phyloP scores from a whole-genome alignment of 495 filamentous ascomycete genomes.

The Peziza echinospora region DNA sequence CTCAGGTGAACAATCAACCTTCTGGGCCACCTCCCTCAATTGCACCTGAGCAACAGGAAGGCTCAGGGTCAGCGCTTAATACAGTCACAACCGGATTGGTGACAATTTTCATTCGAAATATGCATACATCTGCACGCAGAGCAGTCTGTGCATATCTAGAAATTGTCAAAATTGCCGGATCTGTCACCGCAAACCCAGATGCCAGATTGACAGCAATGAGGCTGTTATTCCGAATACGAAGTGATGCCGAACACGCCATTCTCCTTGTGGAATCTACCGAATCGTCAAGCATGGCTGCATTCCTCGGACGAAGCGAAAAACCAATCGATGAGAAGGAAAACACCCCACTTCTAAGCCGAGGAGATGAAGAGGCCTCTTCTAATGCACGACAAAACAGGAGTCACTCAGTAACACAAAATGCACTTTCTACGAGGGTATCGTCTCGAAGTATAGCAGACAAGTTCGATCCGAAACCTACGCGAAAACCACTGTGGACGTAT shows the following conservation, averaged over 20 bases:
- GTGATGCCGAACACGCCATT: slow-evolving; percentile 52
- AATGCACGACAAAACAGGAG: slow-evolving; percentile 15
- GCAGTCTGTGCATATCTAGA: slow-evolving; percentile 29
- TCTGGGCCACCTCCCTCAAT: slow-evolving; percentile 11
- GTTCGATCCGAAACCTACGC: slow-evolving; percentile 7
- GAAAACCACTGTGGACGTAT: slow-evolving; percentile 14
- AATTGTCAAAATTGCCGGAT: slow-evolving; percentile 37
- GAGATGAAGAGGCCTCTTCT: slow-evolving; percentile 12
- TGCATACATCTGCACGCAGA: slow-evolving; percentile 33
- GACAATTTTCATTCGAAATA: slow-evolving; percentile 37
- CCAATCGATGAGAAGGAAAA: slow-evolving; percentile 12
- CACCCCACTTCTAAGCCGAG: neutral
- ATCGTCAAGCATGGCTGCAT: slow-evolving; percentile 45
- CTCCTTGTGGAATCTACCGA: slow-evolving; percentile 44
- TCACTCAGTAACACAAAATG: slow-evolving; percentile 12
- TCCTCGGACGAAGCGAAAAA: slow-evolving; percentile 41
- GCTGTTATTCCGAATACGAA: slow-evolving; percentile 61
- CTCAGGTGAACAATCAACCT: slow-evolving; percentile 2
- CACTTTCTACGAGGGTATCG: slow-evolving; percentile 7
- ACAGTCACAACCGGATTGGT: slow-evolving; percentile 34
- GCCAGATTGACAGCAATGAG: slow-evolving; percentile 64
- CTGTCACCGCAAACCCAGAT: slow-evolving; percentile 33
- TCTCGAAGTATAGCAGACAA: slow-evolving; percentile 8
- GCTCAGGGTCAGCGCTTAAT: slow-evolving; percentile 24
- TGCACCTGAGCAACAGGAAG: slow-evolving; percentile 19